Base-by-base conservation (phyloP, 441 rosid genomes). In the Bruguiera hainesii region DNA sequence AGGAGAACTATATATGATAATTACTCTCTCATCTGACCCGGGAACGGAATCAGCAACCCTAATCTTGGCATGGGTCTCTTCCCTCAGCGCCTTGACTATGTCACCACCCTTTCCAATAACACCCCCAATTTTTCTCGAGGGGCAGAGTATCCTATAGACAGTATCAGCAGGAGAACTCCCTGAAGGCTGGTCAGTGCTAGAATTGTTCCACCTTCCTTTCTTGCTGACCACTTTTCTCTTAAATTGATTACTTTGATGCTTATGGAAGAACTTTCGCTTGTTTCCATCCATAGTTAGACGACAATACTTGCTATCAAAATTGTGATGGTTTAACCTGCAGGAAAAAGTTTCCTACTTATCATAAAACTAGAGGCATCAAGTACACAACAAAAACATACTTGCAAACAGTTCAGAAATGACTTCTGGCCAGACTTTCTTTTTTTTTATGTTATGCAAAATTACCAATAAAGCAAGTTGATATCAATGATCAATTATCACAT, bases 1-100 rank as follows among this genome's bases (percentile, higher is more conserved):
- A 8, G 80, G 77, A 63, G 82, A 75, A 67, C 90, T 87, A 59
- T 73, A 81, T 18, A 87, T 81, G 49, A 79, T 73, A 69, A 87
- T 76, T 18, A 83, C 88, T 71, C 93, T 70, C 78, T 87, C 93
- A 60, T 87, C 90, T 18, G 83, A 83, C 48, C 90, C 93, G 67
- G 77, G 82, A 74, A 87, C 79, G 6, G 85, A 46, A 66, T 83
- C 90, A 66, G 81, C 77, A 72, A 85, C 87, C 0, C 78, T 85
- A 66, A 85, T 87, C 69, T 80, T 85, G 15, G 88, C 87, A 49
- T 61, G 75, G 21, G 90, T 83, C 70, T 82, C 84, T 46, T 78
- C 87, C 76, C 93, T 79, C 15, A 85, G 62, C 26, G 81, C 68
- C 76, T 83, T 82, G 50, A 85, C 64, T 51, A 81, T 81, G 70